Conservation (phyloP, 208 protist genomes). For the Porcisia deanei region DNA sequence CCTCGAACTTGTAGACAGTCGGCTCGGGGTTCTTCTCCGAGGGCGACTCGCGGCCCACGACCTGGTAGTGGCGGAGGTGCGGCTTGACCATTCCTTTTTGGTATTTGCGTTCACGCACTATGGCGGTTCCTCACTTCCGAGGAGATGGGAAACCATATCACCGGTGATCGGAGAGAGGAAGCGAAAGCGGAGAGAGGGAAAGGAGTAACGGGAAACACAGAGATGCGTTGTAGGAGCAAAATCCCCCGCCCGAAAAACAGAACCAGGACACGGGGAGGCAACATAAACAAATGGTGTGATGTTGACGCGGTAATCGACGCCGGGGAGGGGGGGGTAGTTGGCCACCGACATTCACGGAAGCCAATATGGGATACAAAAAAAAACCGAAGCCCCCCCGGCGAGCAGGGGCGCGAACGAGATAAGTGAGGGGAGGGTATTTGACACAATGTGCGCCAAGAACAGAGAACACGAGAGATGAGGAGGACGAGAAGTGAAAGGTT, state of each 20-base stretch:
- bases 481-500: not conserved
- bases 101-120: slow-evolving; percentile 3
- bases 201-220: not conserved
- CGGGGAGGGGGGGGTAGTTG: not conserved
- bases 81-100: slow-evolving; percentile 69
- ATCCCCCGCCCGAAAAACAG: no score
- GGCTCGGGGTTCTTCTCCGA: slow-evolving; percentile 91
- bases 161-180: no score
- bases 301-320: not conserved
- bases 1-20: slow-evolving; percentile 98
- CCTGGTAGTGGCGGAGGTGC: slow-evolving; percentile 92
- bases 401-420: not conserved
- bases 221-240: no score
- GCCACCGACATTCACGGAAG: not conserved
- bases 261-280: not conserved
- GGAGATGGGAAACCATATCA: not conserved
- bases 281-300: not conserved
- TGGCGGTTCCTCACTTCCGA: not conserved
- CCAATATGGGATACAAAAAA: not conserved
- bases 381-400: not conserved
- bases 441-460: not conserved
- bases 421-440: not conserved
- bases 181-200: not conserved
- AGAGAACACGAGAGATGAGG: not conserved
- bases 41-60: slow-evolving; percentile 95